phyloP scores from a whole-genome alignment of 2,329 filamentous ascomycete genomes.

The Pseudomassariella vexata region DNA sequence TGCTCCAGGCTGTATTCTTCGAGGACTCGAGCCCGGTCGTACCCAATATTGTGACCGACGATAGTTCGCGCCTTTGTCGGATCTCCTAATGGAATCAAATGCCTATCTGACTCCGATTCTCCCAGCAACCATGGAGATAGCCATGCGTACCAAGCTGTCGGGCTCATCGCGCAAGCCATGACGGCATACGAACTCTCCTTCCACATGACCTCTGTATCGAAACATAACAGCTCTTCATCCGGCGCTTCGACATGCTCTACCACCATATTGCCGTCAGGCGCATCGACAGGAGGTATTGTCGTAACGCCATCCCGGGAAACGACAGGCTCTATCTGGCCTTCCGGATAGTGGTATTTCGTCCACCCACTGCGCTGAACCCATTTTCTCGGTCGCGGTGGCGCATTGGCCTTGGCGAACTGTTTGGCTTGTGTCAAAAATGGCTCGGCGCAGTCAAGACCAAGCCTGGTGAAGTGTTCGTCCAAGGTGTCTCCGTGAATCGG shows the following conservation, averaged over 20 bases:
- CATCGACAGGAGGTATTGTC: too few species aligned
- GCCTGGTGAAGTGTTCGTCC: conserved; percentile 89
- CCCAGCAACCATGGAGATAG: conserved; percentile 90
- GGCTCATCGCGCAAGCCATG: conserved; percentile 91
- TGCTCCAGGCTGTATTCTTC: conserved; percentile 88
- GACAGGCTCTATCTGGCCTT: too few species aligned
- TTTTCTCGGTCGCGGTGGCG: conserved; percentile 56
- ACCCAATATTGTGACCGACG: conserved; percentile 93
- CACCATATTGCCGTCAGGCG: too few species aligned
- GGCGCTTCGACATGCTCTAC: conserved; percentile 72
- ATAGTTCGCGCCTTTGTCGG: conserved; percentile 67
- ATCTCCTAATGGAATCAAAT: conserved; percentile 84
- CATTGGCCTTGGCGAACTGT: conserved; percentile 59
- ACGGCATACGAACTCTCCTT: conserved; percentile 88
- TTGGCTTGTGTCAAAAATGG: conserved; percentile 75
- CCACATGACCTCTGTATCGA: conserved; percentile 97
- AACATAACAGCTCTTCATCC: conserved; percentile 76
- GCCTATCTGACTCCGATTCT: conserved; percentile 69
- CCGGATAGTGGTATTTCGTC: conserved; percentile 93
- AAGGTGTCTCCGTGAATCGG: conserved; percentile 71
- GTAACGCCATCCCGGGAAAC: conserved; percentile 63
- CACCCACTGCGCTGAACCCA: conserved; percentile 82
- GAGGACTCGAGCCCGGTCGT: conserved; percentile 78
- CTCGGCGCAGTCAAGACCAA: conserved; percentile 81
- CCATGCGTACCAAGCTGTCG: conserved; percentile 95